phyloP scores from a whole-genome alignment of 352 stramenopile genomes.

The Pythium dissotocum region DNA sequence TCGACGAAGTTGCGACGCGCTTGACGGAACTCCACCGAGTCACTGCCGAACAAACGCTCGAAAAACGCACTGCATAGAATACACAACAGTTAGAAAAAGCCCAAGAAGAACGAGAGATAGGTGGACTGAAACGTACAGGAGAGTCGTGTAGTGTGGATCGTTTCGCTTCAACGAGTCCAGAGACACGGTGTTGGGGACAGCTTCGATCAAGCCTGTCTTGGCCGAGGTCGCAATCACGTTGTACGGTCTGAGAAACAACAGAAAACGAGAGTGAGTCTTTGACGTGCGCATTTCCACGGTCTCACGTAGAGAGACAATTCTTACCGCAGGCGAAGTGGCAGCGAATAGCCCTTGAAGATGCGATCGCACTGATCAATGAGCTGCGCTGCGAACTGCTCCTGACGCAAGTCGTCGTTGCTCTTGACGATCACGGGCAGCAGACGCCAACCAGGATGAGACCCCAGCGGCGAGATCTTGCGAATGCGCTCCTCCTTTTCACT shows the following conservation, averaged over 20 bases:
- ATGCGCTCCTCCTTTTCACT: constrained; percentile 76
- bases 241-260: constrained; percentile 79
- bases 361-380: constrained; percentile 95
- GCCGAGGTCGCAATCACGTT: constrained; percentile 95
- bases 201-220: constrained; percentile 95
- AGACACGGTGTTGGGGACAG: constrained; percentile 95
- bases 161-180: constrained; percentile 97
- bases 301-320: neutral
- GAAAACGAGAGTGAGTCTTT: constrained; percentile 16
- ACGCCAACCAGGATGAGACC: constrained; percentile 59
- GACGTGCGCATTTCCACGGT: too few species aligned
- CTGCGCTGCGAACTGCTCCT: constrained; percentile 98
- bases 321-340: constrained; percentile 91
- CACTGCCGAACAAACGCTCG: constrained; percentile 88
- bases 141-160: constrained; percentile 73
- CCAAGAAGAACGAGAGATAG: constrained; percentile 51
- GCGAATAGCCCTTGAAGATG: constrained; percentile 93
- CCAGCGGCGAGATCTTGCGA: constrained; percentile 51
- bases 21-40: constrained; percentile 74
- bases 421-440: constrained; percentile 95
- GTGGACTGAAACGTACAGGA: constrained; percentile 76
- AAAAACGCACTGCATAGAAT: constrained; percentile 91
- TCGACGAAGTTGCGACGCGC: constrained; percentile 89
- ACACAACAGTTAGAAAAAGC: constrained; percentile 42
- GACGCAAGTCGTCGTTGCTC: constrained; percentile 97